Base-by-base conservation (phyloP, 352 stramenopile species). In the Pythium brachiatum region DNA sequence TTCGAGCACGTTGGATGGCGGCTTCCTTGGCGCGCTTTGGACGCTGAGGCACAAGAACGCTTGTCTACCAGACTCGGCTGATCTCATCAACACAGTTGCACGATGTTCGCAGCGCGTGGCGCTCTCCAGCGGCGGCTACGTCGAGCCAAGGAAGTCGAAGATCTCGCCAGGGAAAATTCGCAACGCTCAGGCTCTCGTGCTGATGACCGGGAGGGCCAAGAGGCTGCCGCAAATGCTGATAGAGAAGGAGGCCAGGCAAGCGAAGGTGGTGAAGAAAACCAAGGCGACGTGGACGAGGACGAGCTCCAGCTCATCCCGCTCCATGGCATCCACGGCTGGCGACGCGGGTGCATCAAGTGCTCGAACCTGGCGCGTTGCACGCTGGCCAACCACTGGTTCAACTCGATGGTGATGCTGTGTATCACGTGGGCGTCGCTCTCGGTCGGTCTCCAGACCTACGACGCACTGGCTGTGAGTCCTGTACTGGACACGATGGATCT, bases 341-440 rank as follows among this genome's bases (percentile, higher is more conserved):
- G 54, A 15, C 68, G 64, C 13, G 9, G 55, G 12, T 88, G 81
- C 36, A 57, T 89, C 12, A 62, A 56, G 1, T 20, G 78, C 1
- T 57, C 68, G 12, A 91, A 91, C 58, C 4, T 66, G 9, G 62
- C 62, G 16, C 83, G 86, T 27, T 41, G 29, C 3, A 75, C 73
- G n/a, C 72, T 91, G 7, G 70, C 72, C 59, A 75, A 78, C 25
- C 69, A 68, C 41, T 88, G 69, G 60, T 89, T 91, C 52, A 88
- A 86, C 41, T 88, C 82, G 20, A 11, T 73, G 5, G 82, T 91
- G 25, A 87, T 91, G 75, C 56, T 91, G 16, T 89, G 73, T 61
- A 93, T 92, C 32, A 89, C 81, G 2, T 90, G 83, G 78, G 86
- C 86, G 9, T 89, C 81, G 27, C 72, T 94, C 9, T 90, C 88